Evolutionary conservation across 208 protist species (phyloP), one percentile per base, ranked within the genome.

Genomic region (Borovskyia barvae): DNA sequence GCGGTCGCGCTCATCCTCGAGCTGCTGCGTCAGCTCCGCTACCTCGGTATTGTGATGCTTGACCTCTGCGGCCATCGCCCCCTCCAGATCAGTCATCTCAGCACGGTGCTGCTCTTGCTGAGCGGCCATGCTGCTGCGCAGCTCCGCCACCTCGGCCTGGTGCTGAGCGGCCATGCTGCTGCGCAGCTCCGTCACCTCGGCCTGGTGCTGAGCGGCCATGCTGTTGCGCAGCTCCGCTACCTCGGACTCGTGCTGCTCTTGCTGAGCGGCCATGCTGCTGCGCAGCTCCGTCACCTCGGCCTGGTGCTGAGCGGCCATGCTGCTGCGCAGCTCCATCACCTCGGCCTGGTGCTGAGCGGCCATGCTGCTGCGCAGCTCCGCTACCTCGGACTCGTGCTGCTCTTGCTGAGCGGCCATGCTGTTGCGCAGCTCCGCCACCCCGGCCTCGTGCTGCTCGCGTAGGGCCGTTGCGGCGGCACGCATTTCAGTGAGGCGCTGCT

Each of bases 21-120:
- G 43, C 56, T 60, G 42, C 29, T 61, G 22, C 37, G 40, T n/a
- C 25, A 73, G 37, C 58, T 66, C n/a, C 33, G 54, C 40, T 4
- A 73, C 15, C 35, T 55, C 2, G 2, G 11, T 12, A 5, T 19
- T 20, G 35, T 77, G n/a, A n/a, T 33, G 43, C 30, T 48, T 30
- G 35, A 17, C n/a, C 43, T 19, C 54, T 25, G 54, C 30, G 11
- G 37, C 42, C 22, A 35, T 14, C 11, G n/a, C 19, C 3, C 37
- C 47, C 20, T 58, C 39, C 20, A 15, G 9, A 15, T 42, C 9
- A 26, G 46, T 26, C 59, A 51, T n/a, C n/a, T n/a, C n/a, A n/a
- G n/a, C n/a, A n/a, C n/a, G n/a, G 45, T 62, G 55, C 43, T 43
- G 43, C 25, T 62, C 41, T 19, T 51, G 43, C 33, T 42, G 33